These are phyloP conservation scores for Puccinia brachypodii DNA, from an alignment of 1,284 basidiomycete species.

Conservation along the genomic window DNA sequence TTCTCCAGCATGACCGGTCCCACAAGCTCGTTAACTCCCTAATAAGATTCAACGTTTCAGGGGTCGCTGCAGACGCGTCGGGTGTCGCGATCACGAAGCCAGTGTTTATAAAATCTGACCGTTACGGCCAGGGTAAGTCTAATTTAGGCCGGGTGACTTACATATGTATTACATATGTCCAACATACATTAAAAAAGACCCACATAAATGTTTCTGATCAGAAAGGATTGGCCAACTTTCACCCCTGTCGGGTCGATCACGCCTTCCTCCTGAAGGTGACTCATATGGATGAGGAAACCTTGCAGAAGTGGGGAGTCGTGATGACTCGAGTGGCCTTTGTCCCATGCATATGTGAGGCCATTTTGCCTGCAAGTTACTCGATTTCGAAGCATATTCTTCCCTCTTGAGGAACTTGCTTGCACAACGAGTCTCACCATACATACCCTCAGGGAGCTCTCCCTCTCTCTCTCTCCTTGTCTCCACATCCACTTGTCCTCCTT, in stretches of 20 bases:
- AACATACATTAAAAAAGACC: too few species aligned
- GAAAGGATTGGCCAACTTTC: background rate
- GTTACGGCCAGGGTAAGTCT: background rate
- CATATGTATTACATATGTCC: background rate
- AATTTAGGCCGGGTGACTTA: background rate
- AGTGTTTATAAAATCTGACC: background rate
- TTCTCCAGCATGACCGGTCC: background rate
- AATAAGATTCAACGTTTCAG: background rate
- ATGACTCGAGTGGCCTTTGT: background rate
- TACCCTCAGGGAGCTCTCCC: too few species aligned
- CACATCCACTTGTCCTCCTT: too few species aligned
- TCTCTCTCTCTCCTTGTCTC: too few species aligned
- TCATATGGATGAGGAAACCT: background rate
- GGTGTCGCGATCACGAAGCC: constrained; percentile 11
- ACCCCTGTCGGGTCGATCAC: background rate
- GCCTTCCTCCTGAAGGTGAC: background rate
- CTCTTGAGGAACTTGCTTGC: background rate
- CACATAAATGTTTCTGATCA: too few species aligned
- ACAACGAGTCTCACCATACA: too few species aligned
- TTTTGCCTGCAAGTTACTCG: background rate
- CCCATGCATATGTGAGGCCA: background rate
- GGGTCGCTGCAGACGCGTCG: background rate
- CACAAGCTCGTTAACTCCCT: background rate
- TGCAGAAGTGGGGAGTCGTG: background rate
- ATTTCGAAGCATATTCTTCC: background rate